Evolutionary conservation across 805 yeast genomes (phyloP).

Genomic region (Clavispora asparagi): DNA sequence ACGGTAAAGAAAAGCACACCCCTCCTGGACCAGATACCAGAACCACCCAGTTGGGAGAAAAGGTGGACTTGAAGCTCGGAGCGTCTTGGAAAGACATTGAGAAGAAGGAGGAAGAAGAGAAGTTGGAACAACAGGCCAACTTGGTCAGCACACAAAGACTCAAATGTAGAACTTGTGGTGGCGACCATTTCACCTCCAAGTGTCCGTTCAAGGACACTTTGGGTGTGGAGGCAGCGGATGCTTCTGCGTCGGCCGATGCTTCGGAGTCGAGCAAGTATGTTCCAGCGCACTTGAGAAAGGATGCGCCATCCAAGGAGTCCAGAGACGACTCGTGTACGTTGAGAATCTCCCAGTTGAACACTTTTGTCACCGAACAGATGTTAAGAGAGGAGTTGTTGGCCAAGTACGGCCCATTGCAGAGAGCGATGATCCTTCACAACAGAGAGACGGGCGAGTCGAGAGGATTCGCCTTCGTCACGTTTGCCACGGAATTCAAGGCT

Average conservation of each 20-base stretch:
- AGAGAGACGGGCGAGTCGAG: constrained; percentile 91
- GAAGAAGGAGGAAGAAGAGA: constrained; percentile 60
- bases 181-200: constrained; percentile 86
- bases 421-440: constrained; percentile 82
- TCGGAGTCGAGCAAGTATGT: constrained; percentile 30
- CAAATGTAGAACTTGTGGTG: constrained; percentile 88
- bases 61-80: constrained; percentile 68
- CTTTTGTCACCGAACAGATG: constrained; percentile 75
- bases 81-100: constrained; percentile 74
- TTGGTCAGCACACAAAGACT: constrained; percentile 39
- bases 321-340: constrained; percentile 86
- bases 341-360: constrained; percentile 87
- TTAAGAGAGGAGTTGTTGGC: constrained; percentile 67
- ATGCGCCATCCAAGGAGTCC: constrained; percentile 40
- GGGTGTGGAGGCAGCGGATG: constrained; percentile 48
- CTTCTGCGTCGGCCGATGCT: constrained; percentile 23
- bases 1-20: constrained; percentile 69
- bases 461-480: constrained; percentile 93
- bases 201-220: constrained; percentile 95
- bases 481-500: constrained; percentile 63
- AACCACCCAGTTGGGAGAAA: constrained; percentile 87
- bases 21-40: constrained; percentile 84
- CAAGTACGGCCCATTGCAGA: constrained; percentile 60
- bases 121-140: constrained; percentile 40
- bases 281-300: constrained; percentile 42